Evolutionary conservation across 768 basidiomycete genomes (phyloP), one percentile per base, ranked within the genome.

Genomic region (Solioccasus polychromus): DNA sequence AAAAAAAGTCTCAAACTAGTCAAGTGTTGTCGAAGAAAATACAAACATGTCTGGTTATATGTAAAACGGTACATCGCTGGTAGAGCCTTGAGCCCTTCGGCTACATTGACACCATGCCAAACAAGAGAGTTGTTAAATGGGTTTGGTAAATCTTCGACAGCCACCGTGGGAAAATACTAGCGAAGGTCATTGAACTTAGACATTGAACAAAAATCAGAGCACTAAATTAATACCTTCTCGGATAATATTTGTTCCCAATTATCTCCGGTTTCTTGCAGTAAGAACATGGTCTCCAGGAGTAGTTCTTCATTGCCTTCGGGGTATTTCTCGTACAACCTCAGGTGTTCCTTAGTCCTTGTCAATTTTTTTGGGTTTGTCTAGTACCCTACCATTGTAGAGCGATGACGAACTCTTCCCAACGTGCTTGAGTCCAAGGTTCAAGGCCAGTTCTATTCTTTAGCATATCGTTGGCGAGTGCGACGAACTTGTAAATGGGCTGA

Each of bases 101-200:
- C 76, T 69, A 81, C 69, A 53, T 79, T 80, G 41, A 80, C 78
- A 17, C 75, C 78, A 51, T 79, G 78, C 78, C 77, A 80, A n/a
- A 71, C 70, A 47, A 44, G 35, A 71, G 48, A 0, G 1, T 72
- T 64, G 28, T 68, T 64, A 61, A 79, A 77, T 2, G 77, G 77
- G 46, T 77, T 78, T n/a, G 42, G 45, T 3, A 63, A 18, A 34
- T 10, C 5, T 10, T 42, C 41, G 34, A 19, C 12, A 15, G 41
- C 41, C 9, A 17, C 18, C 8, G 31, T 25, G 7, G 41, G 41
- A 18, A 42, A 42, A 42, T 42, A 42, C 41, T 42, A 34, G 24
- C 18, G 10, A 22, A 20, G n/a, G n/a, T 15, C 3, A 17, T 25
- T 18, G 8, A 42, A 25, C 5, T 7, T 39, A 17, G 31, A n/a